phyloP scores from a whole-genome alignment of 805 yeast species.

The Clavispora fructus region DNA sequence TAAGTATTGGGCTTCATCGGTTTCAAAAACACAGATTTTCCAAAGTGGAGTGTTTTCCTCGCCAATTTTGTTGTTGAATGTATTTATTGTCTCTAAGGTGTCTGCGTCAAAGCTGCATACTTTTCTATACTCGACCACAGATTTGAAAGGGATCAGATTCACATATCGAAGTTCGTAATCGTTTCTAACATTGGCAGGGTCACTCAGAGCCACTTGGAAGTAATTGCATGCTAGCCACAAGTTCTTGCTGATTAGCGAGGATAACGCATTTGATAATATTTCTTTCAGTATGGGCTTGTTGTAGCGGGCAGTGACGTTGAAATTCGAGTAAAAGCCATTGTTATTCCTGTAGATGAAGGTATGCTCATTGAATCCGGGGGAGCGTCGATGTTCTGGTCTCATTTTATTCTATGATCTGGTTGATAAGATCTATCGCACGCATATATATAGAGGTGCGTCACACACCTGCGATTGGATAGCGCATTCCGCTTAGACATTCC shows the following conservation, averaged over 20 bases:
- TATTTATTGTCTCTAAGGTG: conserved; percentile 10
- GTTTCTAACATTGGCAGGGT: conserved; percentile 2
- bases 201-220: conserved; percentile 6
- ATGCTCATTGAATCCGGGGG: conserved; percentile 19
- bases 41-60: conserved; percentile 15
- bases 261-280: conserved; percentile 5
- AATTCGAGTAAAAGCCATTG: conserved; percentile 18
- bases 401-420: neutral
- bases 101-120: conserved; percentile 11
- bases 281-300: conserved; percentile 2
- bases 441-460: neutral
- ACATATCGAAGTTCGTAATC: conserved; percentile 16
- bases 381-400: conserved; percentile 17
- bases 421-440: neutral
- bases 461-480: neutral
- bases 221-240: conserved; percentile 16
- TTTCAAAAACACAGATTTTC: conserved; percentile 15
- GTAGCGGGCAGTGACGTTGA: conserved; percentile 20
- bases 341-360: conserved; percentile 18
- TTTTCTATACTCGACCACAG: conserved; percentile 15
- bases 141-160: conserved; percentile 14
- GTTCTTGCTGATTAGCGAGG: conserved; percentile 2
- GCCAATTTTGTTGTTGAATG: neutral
- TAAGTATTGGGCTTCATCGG: neutral
- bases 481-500: neutral